Base-by-base conservation (phyloP, 768 basidiomycete genomes). In the Macrocybe gigantea region DNA sequence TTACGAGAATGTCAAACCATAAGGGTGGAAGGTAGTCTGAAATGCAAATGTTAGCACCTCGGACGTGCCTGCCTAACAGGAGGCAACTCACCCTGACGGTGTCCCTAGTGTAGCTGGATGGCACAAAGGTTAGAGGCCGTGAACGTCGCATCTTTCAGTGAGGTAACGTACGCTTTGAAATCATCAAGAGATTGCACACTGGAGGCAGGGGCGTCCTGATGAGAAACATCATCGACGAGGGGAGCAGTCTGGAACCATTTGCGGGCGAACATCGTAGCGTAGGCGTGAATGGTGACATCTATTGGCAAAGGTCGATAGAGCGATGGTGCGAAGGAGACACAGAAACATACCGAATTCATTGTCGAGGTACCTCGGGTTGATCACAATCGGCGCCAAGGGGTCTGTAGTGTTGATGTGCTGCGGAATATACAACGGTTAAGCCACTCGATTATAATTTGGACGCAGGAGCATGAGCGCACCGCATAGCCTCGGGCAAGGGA, bases 381-480 rank as follows among this genome's bases (percentile, higher is more conserved):
- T 48, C 12, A 52, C 39, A 7, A 57, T 50, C 11, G 37, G 11
- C 9, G 53, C 51, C 39, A 48, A 48, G 11, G 57, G 60, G 39
- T 62, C 53, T 6, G 49, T 47, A 35, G 50, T 52, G 44, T 52
- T 53, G 38, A 62, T 59, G 35, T 55, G 56, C 50, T 7, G 53
- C 51, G 2, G 42, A 35, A 22, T 22, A 22, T 22, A 22, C 22
- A 4, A 22, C 4, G 22, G 22, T 22, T 22, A 22, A 22, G 22
- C 22, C 22, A 22, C 22, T 22, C 4, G 22, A 22, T 50, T 52
- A 22, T 49, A 51, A 6, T 56, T 52, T 36, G 48, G 57, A 6
- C 43, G 33, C 8, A 53, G 32, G 45, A 46, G 50, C 32, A 47
- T 50, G 46, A 56, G 45, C n/a, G 46, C 45, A 22, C 52, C 53